Conservation (phyloP, 805 yeast species). For the Helenozyma rhizophorensis region DNA sequence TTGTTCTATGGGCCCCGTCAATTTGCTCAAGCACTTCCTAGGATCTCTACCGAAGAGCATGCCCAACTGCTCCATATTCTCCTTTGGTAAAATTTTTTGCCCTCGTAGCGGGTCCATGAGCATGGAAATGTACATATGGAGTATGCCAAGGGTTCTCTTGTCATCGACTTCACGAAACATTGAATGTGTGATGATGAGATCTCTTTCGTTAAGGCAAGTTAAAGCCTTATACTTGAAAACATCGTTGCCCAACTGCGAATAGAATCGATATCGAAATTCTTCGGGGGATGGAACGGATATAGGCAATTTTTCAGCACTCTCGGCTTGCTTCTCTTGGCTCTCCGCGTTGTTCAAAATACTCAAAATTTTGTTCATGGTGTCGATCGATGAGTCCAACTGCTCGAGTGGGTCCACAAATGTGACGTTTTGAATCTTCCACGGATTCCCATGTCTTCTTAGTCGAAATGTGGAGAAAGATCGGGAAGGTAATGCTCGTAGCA, state of each 20-base stretch:
- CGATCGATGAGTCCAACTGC: conserved; percentile 11
- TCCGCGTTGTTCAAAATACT: conserved; percentile 12
- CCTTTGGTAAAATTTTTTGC: no score
- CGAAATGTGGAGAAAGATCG: no score
- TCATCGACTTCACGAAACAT: conserved; percentile 7
- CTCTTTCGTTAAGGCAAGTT: conserved; percentile 5
- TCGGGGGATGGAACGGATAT: no score
- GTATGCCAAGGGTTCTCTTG: conserved; percentile 3
- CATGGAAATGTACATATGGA: conserved; percentile 5
- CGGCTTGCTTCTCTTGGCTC: neutral
- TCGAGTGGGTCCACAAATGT: neutral
- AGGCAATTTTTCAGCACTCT: neutral
- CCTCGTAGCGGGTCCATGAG: no score
- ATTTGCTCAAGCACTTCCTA: neutral
- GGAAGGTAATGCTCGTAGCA: no score
- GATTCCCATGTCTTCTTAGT: no score
- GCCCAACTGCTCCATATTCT: conserved; percentile 4
- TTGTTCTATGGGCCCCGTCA: no score
- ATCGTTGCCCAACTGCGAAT: conserved; percentile 6
- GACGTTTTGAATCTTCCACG: neutral
- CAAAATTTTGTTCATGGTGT: conserved; percentile 14
- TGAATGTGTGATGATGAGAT: conserved; percentile 2
- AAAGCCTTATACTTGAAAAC: conserved; percentile 7
- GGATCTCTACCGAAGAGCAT: conserved; percentile 2
- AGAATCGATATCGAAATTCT: neutral